Base-by-base conservation (phyloP, 1,284 basidiomycete species). In the Melampsora larici-populina region DNA sequence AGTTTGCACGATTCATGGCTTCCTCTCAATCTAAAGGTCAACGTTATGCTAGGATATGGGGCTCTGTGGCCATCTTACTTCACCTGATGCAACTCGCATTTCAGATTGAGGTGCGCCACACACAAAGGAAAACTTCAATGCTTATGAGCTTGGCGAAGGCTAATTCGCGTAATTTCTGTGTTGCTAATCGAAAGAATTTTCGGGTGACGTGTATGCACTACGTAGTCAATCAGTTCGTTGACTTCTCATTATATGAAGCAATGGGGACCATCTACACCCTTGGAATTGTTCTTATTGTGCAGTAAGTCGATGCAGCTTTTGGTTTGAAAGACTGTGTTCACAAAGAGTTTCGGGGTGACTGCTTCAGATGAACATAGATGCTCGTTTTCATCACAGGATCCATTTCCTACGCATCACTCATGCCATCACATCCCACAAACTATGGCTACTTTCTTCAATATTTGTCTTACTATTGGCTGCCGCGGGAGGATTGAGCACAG, bases 171-270 rank as follows among this genome's bases (percentile, higher is more conserved):
- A 40, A 18, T 36, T 9, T 36, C 36, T n/a, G n/a, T 36, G 36
- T 36, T 36, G 36, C 3, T 9, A 36, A 36, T 17, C 31, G 40
- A 48, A 43, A 72, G 70, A 72, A 72, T 60, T 48, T 60, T n/a
- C 64, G 58, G 60, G 31, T 48, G 26, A 58, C 60, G 33, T 46
- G 62, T 43, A 72, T 43, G 60, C 58, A 40, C 58, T 72, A 63
- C 64, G 70, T 58, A 17, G 48, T 62, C 18, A 29, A 40, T 2
- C 40, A 40, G 36, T 60, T 60, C 24, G 62, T 72, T 60, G 64
- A 72, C 70, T 29, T 72, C 17, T 72, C 49, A 18, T 40, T 72
- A 9, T 72, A 72, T 46, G 70, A 72, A 64, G 70, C n/a, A 63
- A 62, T 72, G 18, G 70, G 63, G n/a, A 72, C 70, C 13, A 33